Percentiles rank a stretch among this genome's conserved stretches.
These are phyloP conservation scores for Wilcoxina mikolae DNA, from an alignment of 495 filamentous ascomycete species.

Conservation along the genomic window DNA sequence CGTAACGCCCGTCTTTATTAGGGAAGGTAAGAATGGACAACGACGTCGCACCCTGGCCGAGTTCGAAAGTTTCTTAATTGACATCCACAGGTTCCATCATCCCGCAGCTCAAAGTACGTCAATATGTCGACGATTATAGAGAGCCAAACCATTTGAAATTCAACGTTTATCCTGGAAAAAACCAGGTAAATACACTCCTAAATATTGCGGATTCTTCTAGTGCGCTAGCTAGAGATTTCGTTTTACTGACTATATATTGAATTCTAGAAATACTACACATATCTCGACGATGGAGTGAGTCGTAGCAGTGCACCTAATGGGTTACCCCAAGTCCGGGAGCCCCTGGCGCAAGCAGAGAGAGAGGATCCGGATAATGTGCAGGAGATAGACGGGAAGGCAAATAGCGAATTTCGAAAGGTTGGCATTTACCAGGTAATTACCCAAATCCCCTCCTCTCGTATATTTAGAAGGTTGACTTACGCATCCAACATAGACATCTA, in stretches of 20 bases:
- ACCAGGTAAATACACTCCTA: conserved; percentile 5
- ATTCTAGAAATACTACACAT: conserved; percentile 14
- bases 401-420: not conserved
- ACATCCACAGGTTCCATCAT: conserved; percentile 24
- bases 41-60: no score
- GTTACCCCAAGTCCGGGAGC: not conserved
- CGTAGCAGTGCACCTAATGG: conserved; percentile 15
- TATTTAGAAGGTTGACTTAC: not conserved
- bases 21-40: no score
- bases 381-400: not conserved
- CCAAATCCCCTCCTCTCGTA: not conserved
- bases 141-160: conserved; percentile 17
- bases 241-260: not conserved
- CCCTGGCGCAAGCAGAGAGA: conserved; percentile 3
- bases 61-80: not conserved
- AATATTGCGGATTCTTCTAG: not conserved
- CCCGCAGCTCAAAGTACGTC: conserved; percentile 19
- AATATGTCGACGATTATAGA: conserved; percentile 9
- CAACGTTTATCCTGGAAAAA: conserved; percentile 23
- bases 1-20: not conserved
- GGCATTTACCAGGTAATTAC: not conserved
- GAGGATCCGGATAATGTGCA: not conserved
- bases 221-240: not conserved
- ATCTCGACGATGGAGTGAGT: conserved; percentile 18
- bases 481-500: not conserved